A percentile compares a stretch with the other conserved stretches of the same genome.
Evolutionary conservation across 1,284 basidiomycete species (phyloP).

Genomic region (Cryptococcus floricola): DNA sequence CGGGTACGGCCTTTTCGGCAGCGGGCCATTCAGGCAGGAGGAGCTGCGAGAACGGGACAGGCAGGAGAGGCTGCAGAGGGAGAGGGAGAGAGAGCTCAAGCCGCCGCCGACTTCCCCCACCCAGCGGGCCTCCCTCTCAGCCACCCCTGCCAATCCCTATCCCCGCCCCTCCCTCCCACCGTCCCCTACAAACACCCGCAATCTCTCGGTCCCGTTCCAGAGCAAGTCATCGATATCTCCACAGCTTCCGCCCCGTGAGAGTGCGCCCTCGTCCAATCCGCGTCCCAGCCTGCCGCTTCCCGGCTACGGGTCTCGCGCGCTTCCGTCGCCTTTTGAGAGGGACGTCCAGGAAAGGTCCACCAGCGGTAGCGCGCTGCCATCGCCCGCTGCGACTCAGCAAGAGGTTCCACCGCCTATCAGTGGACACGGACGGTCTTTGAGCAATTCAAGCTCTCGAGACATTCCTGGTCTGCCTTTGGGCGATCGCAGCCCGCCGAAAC

Average conservation of each 20-base stretch:
- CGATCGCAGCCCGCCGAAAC: slow-evolving; percentile 15
- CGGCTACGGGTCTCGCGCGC: slow-evolving; percentile 10
- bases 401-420: neutral
- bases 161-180: slow-evolving; percentile 21
- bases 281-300: slow-evolving; percentile 20
- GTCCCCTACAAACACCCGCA: slow-evolving; percentile 18
- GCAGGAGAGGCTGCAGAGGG: slow-evolving; percentile 8
- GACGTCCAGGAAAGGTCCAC: slow-evolving; percentile 12
- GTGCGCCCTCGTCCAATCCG: slow-evolving; percentile 2
- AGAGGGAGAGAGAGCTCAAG: slow-evolving; percentile 11
- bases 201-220: slow-evolving; percentile 3
- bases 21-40: slow-evolving; percentile 9
- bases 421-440: slow-evolving; percentile 13
- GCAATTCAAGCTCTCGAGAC: slow-evolving; percentile 10
- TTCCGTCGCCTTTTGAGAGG: slow-evolving; percentile 22
- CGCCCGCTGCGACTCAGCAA: slow-evolving; percentile 4
- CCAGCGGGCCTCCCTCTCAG: neutral
- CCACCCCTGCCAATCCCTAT: slow-evolving; percentile 12
- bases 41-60: slow-evolving; percentile 14
- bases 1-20: slow-evolving; percentile 16
- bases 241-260: slow-evolving; percentile 12
- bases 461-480: neutral
- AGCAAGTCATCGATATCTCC: slow-evolving; percentile 21
- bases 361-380: slow-evolving; percentile 6
- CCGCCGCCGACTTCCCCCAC: slow-evolving; percentile 9